These are phyloP conservation scores for Cajanus cajan DNA, from an alignment of 306 rosid genomes.

Conservation along the genomic window DNA sequence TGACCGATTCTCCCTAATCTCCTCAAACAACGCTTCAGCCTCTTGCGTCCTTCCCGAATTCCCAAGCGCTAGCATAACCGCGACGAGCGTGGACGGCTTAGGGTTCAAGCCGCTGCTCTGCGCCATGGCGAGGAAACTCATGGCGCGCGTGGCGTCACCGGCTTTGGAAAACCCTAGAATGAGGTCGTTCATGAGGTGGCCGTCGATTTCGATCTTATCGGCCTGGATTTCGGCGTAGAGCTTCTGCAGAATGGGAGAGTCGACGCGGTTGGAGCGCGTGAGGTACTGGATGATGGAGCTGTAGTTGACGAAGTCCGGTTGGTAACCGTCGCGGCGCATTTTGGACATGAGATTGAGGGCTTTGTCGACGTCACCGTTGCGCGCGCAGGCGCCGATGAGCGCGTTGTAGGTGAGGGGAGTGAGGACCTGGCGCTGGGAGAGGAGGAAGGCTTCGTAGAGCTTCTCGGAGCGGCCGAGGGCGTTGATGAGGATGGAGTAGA, in stretches of 20 bases:
- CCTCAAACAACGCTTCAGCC: constrained; percentile 89
- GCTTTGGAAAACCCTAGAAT: constrained; percentile 77
- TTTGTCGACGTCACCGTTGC: constrained; percentile 79
- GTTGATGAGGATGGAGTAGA: constrained; percentile 88
- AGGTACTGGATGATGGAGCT: constrained; percentile 80
- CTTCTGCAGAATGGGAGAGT: constrained; percentile 69
- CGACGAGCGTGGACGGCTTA: constrained; percentile 60
- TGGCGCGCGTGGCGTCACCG: constrained; percentile 63
- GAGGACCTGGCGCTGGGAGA: constrained; percentile 67
- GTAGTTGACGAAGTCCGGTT: constrained; percentile 75
- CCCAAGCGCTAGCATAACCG: constrained; percentile 70
- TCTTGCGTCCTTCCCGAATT: constrained; percentile 68
- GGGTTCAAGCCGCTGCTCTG: constrained; percentile 79
- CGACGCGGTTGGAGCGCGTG: constrained; percentile 69
- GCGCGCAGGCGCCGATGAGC: constrained; percentile 82
- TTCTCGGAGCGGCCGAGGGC: constrained; percentile 88
- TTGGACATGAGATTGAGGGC: constrained; percentile 76
- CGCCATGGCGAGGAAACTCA: constrained; percentile 72
- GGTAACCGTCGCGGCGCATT: constrained; percentile 86
- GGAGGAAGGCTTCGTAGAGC: constrained; percentile 86
- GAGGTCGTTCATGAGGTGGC: constrained; percentile 72
- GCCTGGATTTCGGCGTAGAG: constrained; percentile 68
- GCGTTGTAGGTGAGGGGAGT: constrained; percentile 91
- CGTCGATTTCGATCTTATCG: constrained; percentile 77
- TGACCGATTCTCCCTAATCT: constrained; percentile 72